phyloP scores from a whole-genome alignment of 2,329 filamentous ascomycete species.

The Xylariaceae sp. region DNA sequence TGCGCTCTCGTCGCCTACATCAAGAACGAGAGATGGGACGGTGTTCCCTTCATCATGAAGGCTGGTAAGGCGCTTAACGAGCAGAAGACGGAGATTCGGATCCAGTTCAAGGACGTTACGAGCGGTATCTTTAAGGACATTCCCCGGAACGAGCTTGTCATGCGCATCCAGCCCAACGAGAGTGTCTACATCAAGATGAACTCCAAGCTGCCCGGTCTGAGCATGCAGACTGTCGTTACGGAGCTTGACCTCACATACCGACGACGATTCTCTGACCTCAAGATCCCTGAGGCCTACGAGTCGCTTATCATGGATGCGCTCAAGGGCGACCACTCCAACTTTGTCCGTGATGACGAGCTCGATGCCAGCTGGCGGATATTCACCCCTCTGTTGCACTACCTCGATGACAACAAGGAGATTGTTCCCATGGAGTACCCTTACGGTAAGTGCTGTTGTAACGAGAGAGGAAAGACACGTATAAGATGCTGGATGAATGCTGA shows the following conservation, averaged over 20 bases:
- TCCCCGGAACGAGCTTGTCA: conserved; percentile 96
- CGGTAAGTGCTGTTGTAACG: conserved; percentile 53
- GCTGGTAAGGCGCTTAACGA: conserved; percentile 98
- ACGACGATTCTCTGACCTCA: conserved; percentile 95
- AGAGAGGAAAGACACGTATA: neutral
- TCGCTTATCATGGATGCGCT: conserved; percentile 94
- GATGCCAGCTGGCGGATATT: conserved; percentile 99
- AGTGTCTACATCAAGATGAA: conserved; percentile 99
- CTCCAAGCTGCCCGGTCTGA: conserved; percentile 95
- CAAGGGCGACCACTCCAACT: conserved; percentile 99
- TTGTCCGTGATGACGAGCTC: conserved; percentile 92
- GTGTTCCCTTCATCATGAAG: conserved; percentile 98
- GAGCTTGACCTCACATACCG: conserved; percentile 98
- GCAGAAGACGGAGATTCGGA: conserved; percentile 98
- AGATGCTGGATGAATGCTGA: neutral
- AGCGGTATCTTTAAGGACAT: conserved; percentile 99
- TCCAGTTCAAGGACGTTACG: conserved; percentile 99
- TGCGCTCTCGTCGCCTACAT: conserved; percentile 96
- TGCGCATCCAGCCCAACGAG: conserved; percentile 98
- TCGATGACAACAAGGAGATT: conserved; percentile 99
- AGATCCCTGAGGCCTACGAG: conserved; percentile 99
- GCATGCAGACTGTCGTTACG: conserved; percentile 98
- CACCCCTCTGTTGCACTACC: conserved; percentile 92
- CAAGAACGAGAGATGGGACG: conserved; percentile 99
- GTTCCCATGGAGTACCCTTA: conserved; percentile 99